Conservation (phyloP, 139 green algal species). For the Auxenochlorella protothecoides region DNA sequence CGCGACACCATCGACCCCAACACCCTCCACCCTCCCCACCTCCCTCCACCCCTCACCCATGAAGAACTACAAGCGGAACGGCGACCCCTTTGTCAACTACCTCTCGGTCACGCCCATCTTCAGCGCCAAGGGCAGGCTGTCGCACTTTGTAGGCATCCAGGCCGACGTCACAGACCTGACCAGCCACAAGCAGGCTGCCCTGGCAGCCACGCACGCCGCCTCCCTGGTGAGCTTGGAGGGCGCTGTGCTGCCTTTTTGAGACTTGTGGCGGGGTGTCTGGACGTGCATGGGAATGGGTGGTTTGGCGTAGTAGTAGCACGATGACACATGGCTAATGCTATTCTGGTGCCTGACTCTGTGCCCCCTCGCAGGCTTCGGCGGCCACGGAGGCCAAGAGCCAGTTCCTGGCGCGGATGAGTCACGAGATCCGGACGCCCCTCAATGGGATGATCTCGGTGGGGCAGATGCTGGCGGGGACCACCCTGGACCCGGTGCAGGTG, state of each 20-base stretch:
- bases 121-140: constrained; percentile 40
- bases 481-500: constrained; percentile 30
- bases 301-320: neutral
- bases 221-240: constrained; percentile 10
- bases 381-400: constrained; percentile 80
- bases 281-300: neutral
- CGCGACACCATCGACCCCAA: neutral
- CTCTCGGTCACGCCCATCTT: constrained; percentile 65
- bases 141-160: constrained; percentile 77
- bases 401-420: constrained; percentile 88
- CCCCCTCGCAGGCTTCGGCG: constrained; percentile 36
- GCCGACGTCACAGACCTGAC: constrained; percentile 76
- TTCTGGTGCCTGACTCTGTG: too few species aligned
- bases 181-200: constrained; percentile 39
- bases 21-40: neutral
- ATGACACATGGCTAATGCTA: too few species aligned
- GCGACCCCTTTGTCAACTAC: constrained; percentile 66
- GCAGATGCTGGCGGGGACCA: constrained; percentile 68
- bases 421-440: constrained; percentile 89
- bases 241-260: neutral
- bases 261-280: neutral
- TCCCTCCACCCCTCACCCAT: neutral
- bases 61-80: constrained; percentile 57
- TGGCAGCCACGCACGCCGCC: constrained; percentile 46
- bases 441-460: constrained; percentile 90